Conservation (phyloP, 106 monocot genomes). For the Phalaenopsis equestris region DNA sequence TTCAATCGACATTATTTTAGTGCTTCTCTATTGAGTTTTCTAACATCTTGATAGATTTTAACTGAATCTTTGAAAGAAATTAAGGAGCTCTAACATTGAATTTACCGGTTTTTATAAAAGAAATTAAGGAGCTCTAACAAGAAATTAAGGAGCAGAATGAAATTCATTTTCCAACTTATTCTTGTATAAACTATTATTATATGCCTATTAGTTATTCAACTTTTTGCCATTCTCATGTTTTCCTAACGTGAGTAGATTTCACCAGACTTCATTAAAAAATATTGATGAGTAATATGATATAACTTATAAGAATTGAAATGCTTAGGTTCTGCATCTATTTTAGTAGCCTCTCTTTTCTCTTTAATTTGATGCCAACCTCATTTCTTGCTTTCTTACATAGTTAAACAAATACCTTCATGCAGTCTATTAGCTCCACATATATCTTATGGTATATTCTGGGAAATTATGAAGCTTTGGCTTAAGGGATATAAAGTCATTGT, state of each 20-base stretch:
- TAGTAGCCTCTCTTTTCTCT: neutral
- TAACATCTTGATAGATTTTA: too few relatives aligned
- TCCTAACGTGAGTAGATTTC: neutral
- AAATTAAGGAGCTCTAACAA: too few relatives aligned
- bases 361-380: neutral
- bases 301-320: neutral
- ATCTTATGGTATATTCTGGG: slow-evolving; percentile 70
- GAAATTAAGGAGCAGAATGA: too few relatives aligned
- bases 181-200: too few relatives aligned
- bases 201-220: too few relatives aligned
- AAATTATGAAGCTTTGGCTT: slow-evolving; percentile 69
- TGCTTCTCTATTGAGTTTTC: too few relatives aligned
- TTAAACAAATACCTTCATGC: slow-evolving; percentile 3
- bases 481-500: slow-evolving; percentile 69
- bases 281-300: neutral
- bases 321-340: neutral
- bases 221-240: too few relatives aligned
- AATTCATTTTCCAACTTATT: too few relatives aligned
- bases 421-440: slow-evolving; percentile 86
- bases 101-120: too few relatives aligned
- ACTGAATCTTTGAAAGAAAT: too few relatives aligned
- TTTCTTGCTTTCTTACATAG: neutral
- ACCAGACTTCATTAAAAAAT: neutral
- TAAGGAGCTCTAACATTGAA: too few relatives aligned
- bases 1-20: too few relatives aligned